Base-by-base conservation (phyloP, 345 rosid species). In the Brassica juncea region DNA sequence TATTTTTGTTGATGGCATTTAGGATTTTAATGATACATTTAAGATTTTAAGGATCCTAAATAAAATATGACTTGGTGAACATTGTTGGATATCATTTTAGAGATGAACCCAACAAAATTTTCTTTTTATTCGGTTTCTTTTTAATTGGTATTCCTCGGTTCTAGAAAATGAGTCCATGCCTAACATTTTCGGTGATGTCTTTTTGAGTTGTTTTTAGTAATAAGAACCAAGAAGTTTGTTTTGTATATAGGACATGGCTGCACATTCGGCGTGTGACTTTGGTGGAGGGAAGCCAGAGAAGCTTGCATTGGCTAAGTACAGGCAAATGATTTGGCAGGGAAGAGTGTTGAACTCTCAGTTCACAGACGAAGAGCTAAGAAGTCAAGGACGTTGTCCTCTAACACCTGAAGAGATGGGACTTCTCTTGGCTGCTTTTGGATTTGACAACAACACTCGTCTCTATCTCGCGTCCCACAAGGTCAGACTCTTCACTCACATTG, bases 391-490 rank as follows among this genome's bases (percentile, higher is more conserved):
- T 12, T 95, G 99, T 72, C 99, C 98, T 2, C 66, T 95, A 87
- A 95, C 99, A 70, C 99, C 99, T 0, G 99, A 95, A 86, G 98
- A 95, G 88, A 85, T 93, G 84, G 99, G 99, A 68, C 85, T 95
- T 82, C 83, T 93, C 60, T 82, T 95, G 25, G 91, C 97, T 57
- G 98, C 97, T 62, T 74, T 95, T 82, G 98, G 99, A 59, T 93
- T 95, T 9, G 87, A 89, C 87, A 91, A 87, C 60, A 87, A 75
- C 34, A 95, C 99, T 62, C 94, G 91, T 75, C 92, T 95, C 69
- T 93, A 90, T 77, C 97, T 95, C 8, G 99, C 99, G 54, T 95
- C 98, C 61, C 98, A 90, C 85, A 91, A 91, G 98, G 99, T 91
- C 70, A 61, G 16, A 42, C 39, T 52, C 61, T 75, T n/a, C 61